Base-by-base conservation (phyloP, 2,329 filamentous ascomycete genomes). In the Nothophoma quercina region DNA sequence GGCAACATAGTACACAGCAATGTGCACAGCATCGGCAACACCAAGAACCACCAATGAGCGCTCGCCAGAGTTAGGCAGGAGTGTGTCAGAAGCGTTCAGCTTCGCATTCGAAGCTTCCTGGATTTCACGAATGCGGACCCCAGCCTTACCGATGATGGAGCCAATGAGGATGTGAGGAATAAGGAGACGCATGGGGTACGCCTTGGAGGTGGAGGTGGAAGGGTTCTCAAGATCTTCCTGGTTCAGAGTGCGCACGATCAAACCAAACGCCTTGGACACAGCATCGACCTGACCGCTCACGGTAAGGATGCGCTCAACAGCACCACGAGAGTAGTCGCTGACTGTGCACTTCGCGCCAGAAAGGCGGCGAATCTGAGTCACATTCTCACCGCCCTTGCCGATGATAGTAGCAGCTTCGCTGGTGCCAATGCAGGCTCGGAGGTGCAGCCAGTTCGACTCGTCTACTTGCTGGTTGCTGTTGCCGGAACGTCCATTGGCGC, bases 301-400 rank as follows among this genome's bases (percentile, higher is more conserved):
- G 25, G 95, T 99, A 69, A 99, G 83, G 70, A 99, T 97, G 73
- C 95, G 91, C 81, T 99, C 95, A 26, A 98, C 93, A 48, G 95
- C 95, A 62, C 95, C 95, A 71, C 96, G 91, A 65, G 96, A 90
- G 71, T 98, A 99, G 78, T 99, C 95, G 79, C 93, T 97, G 65
- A 99, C 95, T 39, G 95, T 99, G 81, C 95, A 99, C 79, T 98
- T 98, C 63, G 95, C 95, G 67, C 92, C 93, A 44, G 95, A 97
- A 78, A 96, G 83, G 74, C 91, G 91, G 64, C 95, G 88, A 71
- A 99, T 98, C 78, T 96, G 91, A 64, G 93, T 96, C 39, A 99
- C 95, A 71, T 99, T 99, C 81, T 99, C 95, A 73, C 95, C 95
- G 59, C 93, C 93, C 79, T 99, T 99, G 72, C 95, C 95, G 77